Evolutionary conservation across 192 early-diverging fungal species (phyloP), one percentile per base, ranked within the genome.

Genomic region (Backusella circina): DNA sequence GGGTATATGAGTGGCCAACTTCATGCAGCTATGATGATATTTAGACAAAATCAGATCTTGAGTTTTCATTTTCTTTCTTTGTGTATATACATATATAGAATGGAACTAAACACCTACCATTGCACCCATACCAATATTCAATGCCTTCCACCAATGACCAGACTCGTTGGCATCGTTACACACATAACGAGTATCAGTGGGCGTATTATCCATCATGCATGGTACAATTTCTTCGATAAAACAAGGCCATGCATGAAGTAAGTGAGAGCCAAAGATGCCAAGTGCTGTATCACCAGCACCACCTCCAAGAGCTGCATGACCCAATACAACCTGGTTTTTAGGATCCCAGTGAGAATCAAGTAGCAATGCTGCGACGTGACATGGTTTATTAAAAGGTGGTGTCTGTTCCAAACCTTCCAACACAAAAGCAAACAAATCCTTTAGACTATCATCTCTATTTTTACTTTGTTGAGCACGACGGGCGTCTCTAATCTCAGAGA

Each of bases 221-320:
- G 79, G 47, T 2, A 83, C 86, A 16, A 92, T 80, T 21, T 91
- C 90, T 69, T 91, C 90, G 5, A 91, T 78, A 61, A 72, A 82
- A 4, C 80, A 72, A 0, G 91, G 91, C 90, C 90, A 92, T 0
- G 91, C 77, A 72, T 91, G 86, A 2, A 87, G 83, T 31, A 81
- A 75, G 77, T 92, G 91, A 2, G 89, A 92, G 8, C 91, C 91
- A 82, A 93, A 93, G 21, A 93, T 88, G 44, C 90, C 91, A 57
- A 91, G 75, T 41, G 84, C 74, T 10, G 84, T 79, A 33, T 86
- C 32, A 28, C 84, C 87, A 3, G 47, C 65, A 8, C 90, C 88
- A 23, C 91, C 91, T 13, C 91, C 91, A 36, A 93, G 75, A 5
- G 91, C 90, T 0, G 89, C 86, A 77, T 93, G 91, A 18, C 88